Evolutionary conservation across 257 asterid species (phyloP), one percentile per base, ranked within the genome.

Genomic region (Solanum etuberosum): DNA sequence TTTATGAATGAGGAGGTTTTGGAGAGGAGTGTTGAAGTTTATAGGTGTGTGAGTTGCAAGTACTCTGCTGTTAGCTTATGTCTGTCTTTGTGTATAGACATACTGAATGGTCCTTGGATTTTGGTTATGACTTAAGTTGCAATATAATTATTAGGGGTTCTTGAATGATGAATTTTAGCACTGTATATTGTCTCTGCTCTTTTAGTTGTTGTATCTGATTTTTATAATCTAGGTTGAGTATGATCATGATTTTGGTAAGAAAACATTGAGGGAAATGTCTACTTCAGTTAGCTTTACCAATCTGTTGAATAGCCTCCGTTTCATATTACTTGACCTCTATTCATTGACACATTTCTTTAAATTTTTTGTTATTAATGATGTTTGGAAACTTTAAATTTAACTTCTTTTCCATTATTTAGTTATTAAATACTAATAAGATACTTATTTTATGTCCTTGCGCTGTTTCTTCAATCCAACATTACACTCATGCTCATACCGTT

Each of bases 51-150:
- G 15, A 87, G 92, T 61, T 86, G 88, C 23, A 92, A 80, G 37
- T 92, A 97, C 9, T 93, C 95, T 42, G 90, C 91, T 13, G 93
- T 91, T 70, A 88, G 93, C 7, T 34, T 93, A 35, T 95, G 95
- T 40, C 91, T 95, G 54, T 84, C 95, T 51, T 70, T 95, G 89
- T 94, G 97, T 73, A 81, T 95, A 87, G 92, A 94, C 86, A 89
- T 95, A 37, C 51, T 95, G 88, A 91, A 94, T 59, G 91, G 97
- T 88, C 98, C 98, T 83, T 94, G 98, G 99, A 86, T 92, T 88
- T 89, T 95, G 88, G 92, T 89, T 6, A 89, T 92, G 4, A 31
- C 63, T 67, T 87, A 34, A 88, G 84, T 27, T 78, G 29, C 0
- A 77, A 77, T 6, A 0, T 77, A 40, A 40, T 42, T 34, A 83